Conservation (phyloP, 2,329 filamentous ascomycete species). For the Pestalotiopsis sp. region DNA sequence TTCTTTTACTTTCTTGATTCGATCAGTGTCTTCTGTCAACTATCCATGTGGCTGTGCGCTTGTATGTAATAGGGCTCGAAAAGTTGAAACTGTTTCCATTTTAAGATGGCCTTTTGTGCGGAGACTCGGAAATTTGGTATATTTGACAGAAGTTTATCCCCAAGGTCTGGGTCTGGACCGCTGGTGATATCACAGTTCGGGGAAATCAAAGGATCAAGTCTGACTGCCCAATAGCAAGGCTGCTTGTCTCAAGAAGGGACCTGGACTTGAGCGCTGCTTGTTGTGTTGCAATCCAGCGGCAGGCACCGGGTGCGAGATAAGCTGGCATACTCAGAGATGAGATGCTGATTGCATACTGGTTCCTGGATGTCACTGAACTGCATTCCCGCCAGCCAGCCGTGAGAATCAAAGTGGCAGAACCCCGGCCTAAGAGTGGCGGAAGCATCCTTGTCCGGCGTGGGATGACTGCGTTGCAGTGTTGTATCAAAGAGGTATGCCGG, state of each 20-base stretch:
- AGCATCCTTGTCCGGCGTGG: neutral
- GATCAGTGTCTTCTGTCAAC: neutral
- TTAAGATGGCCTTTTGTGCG: neutral
- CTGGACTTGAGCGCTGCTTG: neutral
- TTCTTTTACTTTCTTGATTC: neutral
- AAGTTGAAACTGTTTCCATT: neutral
- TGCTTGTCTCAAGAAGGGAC: neutral
- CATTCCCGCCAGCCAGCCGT: neutral
- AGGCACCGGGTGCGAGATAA: neutral
- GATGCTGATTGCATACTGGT: neutral
- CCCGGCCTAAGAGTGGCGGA: neutral
- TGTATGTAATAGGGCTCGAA: neutral
- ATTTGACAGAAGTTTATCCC: constrained; percentile 2
- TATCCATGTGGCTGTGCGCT: neutral
- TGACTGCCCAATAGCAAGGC: neutral
- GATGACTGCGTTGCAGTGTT: constrained; percentile 3
- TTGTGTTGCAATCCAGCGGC: neutral
- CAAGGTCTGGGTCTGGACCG: neutral
- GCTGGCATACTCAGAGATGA: neutral
- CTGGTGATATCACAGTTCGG: neutral
- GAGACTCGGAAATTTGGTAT: neutral
- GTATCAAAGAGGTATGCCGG: constrained; percentile 9
- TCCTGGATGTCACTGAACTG: constrained; percentile 7
- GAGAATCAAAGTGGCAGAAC: neutral
- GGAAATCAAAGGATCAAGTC: neutral